These are phyloP conservation scores for Malus hybrid DNA, from an alignment of 331 rosid genomes.

Conservation along the genomic window DNA sequence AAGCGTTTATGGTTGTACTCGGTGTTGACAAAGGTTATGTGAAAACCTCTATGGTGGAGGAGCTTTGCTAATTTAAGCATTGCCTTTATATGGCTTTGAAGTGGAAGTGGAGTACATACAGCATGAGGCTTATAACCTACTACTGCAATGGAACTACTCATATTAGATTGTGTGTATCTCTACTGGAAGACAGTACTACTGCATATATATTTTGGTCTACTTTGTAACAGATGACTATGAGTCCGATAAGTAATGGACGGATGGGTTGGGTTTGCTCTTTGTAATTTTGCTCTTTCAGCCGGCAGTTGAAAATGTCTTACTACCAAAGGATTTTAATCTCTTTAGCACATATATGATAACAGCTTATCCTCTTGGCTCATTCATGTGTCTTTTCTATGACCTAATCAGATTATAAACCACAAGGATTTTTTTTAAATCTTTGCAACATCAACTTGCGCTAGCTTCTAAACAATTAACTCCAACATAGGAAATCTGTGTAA, in stretches of 20 bases:
- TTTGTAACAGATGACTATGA: not conserved
- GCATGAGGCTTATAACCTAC: not conserved
- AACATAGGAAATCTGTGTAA: not conserved
- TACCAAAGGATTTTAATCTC: too few relatives aligned
- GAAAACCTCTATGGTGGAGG: not conserved
- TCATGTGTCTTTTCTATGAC: not conserved
- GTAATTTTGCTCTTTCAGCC: too few relatives aligned
- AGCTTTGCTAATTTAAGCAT: not conserved
- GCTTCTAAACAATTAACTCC: not conserved
- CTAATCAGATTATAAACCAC: not conserved
- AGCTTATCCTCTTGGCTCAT: not conserved
- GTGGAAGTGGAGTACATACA: not conserved
- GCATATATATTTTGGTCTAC: too few relatives aligned
- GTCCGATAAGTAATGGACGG: not conserved
- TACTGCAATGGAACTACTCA: not conserved
- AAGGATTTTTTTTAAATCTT: not conserved
- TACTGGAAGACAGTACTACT: too few relatives aligned
- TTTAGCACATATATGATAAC: too few relatives aligned
- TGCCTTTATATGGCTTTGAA: not conserved
- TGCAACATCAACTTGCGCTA: not conserved
- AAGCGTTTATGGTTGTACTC: not conserved
- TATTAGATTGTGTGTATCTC: not conserved
- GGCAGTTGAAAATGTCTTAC: too few relatives aligned
- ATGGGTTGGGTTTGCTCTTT: too few relatives aligned
- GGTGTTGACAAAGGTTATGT: constrained; percentile 12